These are phyloP conservation scores for Fallopia convolvulus DNA, from an alignment of 148 eudicot genomes.

Conservation along the genomic window DNA sequence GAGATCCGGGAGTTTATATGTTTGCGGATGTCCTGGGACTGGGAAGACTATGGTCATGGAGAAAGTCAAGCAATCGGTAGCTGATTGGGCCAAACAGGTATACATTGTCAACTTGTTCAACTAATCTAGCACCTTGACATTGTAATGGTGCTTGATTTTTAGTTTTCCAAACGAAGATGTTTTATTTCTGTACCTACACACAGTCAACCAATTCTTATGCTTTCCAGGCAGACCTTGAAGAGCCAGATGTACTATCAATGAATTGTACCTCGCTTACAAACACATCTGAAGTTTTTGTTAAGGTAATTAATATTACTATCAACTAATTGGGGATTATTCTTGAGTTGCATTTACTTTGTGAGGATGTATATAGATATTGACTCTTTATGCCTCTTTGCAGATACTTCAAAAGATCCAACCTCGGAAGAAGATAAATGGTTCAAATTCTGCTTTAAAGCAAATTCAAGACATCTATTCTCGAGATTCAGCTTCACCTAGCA, in stretches of 20 bases:
- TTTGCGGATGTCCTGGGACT: slow-evolving; percentile 89
- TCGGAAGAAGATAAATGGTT: slow-evolving; percentile 38
- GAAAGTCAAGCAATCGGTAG: slow-evolving; percentile 44
- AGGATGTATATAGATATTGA: slow-evolving; percentile 7
- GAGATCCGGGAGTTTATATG: slow-evolving; percentile 71
- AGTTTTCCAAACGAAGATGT: not conserved
- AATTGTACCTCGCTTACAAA: slow-evolving; percentile 74
- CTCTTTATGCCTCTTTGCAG: slow-evolving; percentile 25
- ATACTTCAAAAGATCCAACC: slow-evolving; percentile 49
- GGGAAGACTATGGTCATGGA: slow-evolving; percentile 88
- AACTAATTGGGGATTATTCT: not conserved
- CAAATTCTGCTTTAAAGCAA: slow-evolving; percentile 47
- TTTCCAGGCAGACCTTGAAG: slow-evolving; percentile 49
- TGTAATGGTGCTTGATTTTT: not conserved
- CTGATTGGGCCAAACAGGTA: slow-evolving; percentile 72
- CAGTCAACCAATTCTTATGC: slow-evolving; percentile 5
- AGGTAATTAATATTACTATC: slow-evolving; percentile 37
- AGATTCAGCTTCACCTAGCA: slow-evolving; percentile 32
- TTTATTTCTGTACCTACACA: not conserved
- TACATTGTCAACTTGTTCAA: not conserved
- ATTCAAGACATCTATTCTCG: slow-evolving; percentile 53
- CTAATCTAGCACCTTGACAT: not conserved
- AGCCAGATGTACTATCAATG: slow-evolving; percentile 64
- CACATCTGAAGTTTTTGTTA: slow-evolving; percentile 67
- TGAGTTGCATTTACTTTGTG: not conserved